Base-by-base conservation (phyloP, 192 early-diverging fungal genomes). In the Haplosporangium gracile region DNA sequence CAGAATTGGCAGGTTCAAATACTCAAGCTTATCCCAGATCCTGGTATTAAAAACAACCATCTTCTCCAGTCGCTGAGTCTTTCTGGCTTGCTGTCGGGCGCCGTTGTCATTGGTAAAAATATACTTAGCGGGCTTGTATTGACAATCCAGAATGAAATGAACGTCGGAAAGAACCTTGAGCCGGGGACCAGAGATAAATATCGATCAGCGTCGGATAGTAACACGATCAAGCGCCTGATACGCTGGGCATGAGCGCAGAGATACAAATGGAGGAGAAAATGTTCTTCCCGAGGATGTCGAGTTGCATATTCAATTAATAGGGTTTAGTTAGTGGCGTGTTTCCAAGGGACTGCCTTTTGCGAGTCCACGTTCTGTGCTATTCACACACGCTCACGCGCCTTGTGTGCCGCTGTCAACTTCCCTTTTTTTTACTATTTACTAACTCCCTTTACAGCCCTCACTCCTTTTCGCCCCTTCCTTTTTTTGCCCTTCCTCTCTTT, bases 141-240 rank as follows among this genome's bases (percentile, higher is more conserved):
- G 55, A 57, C 65, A 11, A 18, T 82, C 81, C 57, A 69, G 29
- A 18, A 68, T 2, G 57, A 77, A 82, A 6, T 55, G 26, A 11
- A 82, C 57, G 20, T 72, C 32, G 36, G 38, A 26, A 0, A 82
- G 60, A 38, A 5, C 60, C 63, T 77, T 38, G 57, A 82, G n/a
- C 22, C 40, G 75, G 45, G 22, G 32, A 77, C 53, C 34, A 65
- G 55, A 10, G 34, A 29, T 0, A 47, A 5, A 53, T 82, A 82
- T n/a, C 70, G 55, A 24, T n/a, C n/a, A n/a, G n/a, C n/a, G n/a
- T n/a, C n/a, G n/a, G n/a, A n/a, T n/a, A n/a, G n/a, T n/a, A n/a
- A n/a, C n/a, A n/a, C n/a, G n/a, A n/a, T n/a, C n/a, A n/a, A n/a
- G n/a, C n/a, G n/a, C n/a, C n/a, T n/a, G n/a, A n/a, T n/a, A n/a